A percentile compares a stretch with the other conserved stretches of the same genome.
phyloP scores from a whole-genome alignment of 1,284 basidiomycete species.

The Butyriboletus appendiculatus region DNA sequence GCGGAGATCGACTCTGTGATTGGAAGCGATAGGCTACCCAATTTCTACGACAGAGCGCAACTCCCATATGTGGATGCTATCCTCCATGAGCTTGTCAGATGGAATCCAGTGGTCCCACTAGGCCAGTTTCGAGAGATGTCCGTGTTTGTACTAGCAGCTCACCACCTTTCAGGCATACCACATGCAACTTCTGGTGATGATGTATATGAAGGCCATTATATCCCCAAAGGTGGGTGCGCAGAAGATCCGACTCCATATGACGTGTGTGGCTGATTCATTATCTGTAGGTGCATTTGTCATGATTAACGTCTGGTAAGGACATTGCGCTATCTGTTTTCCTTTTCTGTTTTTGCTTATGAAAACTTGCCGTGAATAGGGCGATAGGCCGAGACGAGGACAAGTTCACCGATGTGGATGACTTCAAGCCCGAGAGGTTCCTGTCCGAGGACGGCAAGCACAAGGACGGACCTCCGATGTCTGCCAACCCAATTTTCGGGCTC shows the following conservation, averaged over 20 bases:
- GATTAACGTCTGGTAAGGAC: conserved; percentile 29
- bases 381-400: conserved; percentile 21
- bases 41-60: conserved; percentile 33
- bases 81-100: conserved; percentile 39
- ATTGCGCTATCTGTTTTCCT: too few species aligned
- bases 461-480: conserved; percentile 32
- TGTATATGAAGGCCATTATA: conserved; percentile 29
- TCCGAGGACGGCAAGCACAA: conserved; percentile 15
- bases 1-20: conserved; percentile 38
- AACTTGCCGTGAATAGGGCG: conserved; percentile 32
- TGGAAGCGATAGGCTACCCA: conserved; percentile 34
- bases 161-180: conserved; percentile 20
- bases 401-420: conserved; percentile 21
- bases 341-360: conserved; percentile 1
- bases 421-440: conserved; percentile 27
- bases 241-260: background rate
- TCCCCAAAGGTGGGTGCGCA: conserved; percentile 26
- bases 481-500: conserved; percentile 43
- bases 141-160: background rate
- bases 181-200: conserved; percentile 34
- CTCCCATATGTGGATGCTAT: conserved; percentile 40
- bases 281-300: conserved; percentile 28
- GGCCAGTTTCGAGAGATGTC: conserved; percentile 30
- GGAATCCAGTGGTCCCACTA: conserved; percentile 35
- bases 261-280: conserved; percentile 4